These are phyloP conservation scores for Guadua angustifolia DNA, from an alignment of 176 grass and related monocot species.

Conservation along the genomic window DNA sequence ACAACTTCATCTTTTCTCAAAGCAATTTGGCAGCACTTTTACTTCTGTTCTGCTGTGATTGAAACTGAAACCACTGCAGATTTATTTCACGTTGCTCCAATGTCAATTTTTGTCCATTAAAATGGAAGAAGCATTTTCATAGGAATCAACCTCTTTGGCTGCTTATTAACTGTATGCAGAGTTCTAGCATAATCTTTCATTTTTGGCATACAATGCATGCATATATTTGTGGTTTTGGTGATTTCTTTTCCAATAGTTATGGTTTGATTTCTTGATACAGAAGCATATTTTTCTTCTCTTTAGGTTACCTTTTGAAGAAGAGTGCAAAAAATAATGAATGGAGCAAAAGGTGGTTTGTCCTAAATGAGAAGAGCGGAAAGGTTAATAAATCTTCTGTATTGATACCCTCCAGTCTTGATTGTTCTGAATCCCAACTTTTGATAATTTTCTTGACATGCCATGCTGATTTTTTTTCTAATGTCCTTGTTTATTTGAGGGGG, in stretches of 20 bases:
- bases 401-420: not conserved
- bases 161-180: conserved; percentile 12
- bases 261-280: conserved; percentile 25
- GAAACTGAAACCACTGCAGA: not conserved
- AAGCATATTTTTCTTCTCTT: conserved; percentile 27
- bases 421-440: conserved; percentile 30
- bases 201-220: not conserved
- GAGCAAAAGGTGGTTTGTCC: conserved; percentile 91
- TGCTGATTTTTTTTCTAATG: conserved; percentile 12
- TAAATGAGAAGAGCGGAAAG: conserved; percentile 97
- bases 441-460: conserved; percentile 21
- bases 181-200: conserved; percentile 10
- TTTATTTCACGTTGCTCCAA: conserved; percentile 16
- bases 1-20: conserved; percentile 18
- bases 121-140: conserved; percentile 13
- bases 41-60: not conserved
- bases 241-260: conserved; percentile 17
- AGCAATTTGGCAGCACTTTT: conserved; percentile 28
- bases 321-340: conserved; percentile 96
- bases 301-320: conserved; percentile 90
- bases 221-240: not conserved
- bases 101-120: conserved; percentile 21
- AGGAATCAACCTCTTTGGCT: conserved; percentile 2
- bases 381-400: conserved; percentile 51
- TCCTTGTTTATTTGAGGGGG: conserved; percentile 23